Evolutionary conservation across 2,329 filamentous ascomycete genomes (phyloP).

Genomic region (Trichothecium sympodiale): DNA sequence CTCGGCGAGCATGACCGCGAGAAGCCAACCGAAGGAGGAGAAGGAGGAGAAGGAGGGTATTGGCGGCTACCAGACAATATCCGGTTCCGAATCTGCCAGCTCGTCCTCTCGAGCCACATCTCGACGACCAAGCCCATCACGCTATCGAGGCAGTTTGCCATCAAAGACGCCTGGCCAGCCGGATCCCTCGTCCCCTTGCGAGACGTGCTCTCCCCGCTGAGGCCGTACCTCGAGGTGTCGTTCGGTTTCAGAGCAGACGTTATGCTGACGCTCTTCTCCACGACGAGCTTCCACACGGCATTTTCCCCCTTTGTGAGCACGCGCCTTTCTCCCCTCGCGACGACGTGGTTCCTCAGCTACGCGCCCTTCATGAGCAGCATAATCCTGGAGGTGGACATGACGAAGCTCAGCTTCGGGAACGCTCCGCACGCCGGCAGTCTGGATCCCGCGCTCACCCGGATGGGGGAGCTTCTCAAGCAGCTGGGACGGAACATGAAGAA

Average conservation of each 20-base stretch:
- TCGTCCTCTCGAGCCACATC: constrained; percentile 9
- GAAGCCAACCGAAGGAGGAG: not conserved
- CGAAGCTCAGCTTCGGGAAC: constrained; percentile 21
- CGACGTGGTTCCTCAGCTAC: constrained; percentile 22
- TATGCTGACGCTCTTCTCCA: constrained; percentile 21
- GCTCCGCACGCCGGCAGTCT: constrained; percentile 12
- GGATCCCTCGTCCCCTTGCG: constrained; percentile 19
- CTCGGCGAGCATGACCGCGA: constrained; percentile 11
- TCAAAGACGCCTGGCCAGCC: constrained; percentile 21
- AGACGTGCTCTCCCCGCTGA: constrained; percentile 13
- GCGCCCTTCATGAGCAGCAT: constrained; percentile 23
- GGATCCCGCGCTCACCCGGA: constrained; percentile 11
- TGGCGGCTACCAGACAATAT: constrained; percentile 14
- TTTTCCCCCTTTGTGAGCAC: constrained; percentile 24
- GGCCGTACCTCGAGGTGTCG: constrained; percentile 17
- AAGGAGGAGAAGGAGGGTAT: constrained; percentile 4
- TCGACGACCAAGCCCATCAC: constrained; percentile 13
- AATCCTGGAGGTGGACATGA: constrained; percentile 29
- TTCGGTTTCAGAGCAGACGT: constrained; percentile 25
- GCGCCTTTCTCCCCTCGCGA: constrained; percentile 21
- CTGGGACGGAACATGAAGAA: constrained; percentile 14
- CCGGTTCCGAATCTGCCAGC: constrained; percentile 15
- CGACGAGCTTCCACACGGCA: constrained; percentile 24
- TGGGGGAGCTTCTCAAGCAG: constrained; percentile 14
- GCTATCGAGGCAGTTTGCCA: constrained; percentile 16